Percentiles rank a stretch among this genome's conserved stretches.
These are phyloP conservation scores for Colletotrichum sp. DNA, from an alignment of 2,329 filamentous ascomycete genomes.

Conservation along the genomic window DNA sequence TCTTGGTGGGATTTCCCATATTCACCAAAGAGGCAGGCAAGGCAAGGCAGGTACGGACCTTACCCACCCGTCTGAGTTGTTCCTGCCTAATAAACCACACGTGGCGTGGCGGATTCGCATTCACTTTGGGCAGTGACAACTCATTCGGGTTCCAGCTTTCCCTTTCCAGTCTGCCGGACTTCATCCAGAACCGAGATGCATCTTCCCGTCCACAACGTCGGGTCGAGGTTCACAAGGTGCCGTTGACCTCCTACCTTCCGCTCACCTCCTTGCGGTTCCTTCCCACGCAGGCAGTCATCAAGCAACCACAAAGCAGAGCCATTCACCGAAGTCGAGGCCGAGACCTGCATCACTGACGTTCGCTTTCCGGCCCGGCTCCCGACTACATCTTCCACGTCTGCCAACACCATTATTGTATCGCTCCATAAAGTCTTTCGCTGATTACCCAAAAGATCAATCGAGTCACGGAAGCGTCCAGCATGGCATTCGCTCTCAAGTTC, in stretches of 20 bases:
- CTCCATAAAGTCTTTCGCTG: not conserved
- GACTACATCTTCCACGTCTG: not conserved
- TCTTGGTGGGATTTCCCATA: not conserved
- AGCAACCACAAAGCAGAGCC: not conserved
- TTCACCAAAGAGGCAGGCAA: not conserved
- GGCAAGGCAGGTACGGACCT: not conserved
- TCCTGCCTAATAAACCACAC: not conserved
- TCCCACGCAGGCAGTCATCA: not conserved
- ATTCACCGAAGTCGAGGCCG: not conserved
- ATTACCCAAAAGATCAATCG: not conserved
- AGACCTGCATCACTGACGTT: not conserved
- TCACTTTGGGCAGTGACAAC: not conserved
- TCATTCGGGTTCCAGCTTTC: not conserved
- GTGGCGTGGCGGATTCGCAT: not conserved
- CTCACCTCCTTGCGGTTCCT: not conserved
- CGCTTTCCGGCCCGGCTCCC: not conserved
- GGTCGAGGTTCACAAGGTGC: not conserved
- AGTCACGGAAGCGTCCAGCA: not conserved
- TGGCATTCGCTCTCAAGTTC: constrained; percentile 30
- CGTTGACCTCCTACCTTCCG: not conserved
- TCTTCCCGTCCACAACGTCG: not conserved
- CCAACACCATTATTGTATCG: not conserved
- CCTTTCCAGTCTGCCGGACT: not conserved
- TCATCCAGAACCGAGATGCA: not conserved
- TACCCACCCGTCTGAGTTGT: not conserved